Evolutionary conservation across 176 grass and related monocot genomes (phyloP), one percentile per base, ranked within the genome.

Genomic region (Leersia perrieri): DNA sequence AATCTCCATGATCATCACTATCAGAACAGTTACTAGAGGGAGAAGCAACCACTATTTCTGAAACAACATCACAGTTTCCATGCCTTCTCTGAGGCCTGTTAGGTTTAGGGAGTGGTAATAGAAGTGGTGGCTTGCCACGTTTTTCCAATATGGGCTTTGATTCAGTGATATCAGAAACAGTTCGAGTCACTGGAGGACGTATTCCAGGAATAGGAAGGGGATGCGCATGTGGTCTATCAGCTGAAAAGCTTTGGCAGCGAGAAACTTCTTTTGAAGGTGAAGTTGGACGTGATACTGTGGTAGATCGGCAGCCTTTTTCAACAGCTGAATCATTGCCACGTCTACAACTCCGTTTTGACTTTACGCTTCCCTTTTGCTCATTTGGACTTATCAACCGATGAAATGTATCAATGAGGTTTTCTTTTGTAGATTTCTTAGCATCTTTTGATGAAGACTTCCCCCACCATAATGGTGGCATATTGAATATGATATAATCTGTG

Each of bases 181-280:
- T 91, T 44, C 90, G 70, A 9, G 81, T 86, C 16, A 93, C 88
- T 33, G 75, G 60, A 72, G 93, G 73, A 16, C 32, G 55, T 79
- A 71, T 61, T 70, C 74, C 90, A 72, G 96, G 96, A 77, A 95
- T 83, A 79, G 92, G 96, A 77, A 98, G 96, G 70, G 92, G 96
- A 20, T 93, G 96, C 36, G 92, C 68, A 82, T 75, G 80, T 11
- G 73, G 75, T 44, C 92, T 92, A 58, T 84, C 89, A 75, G 84
- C 88, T 2, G 92, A 91, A 81, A 98, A 98, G 78, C 96, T 98
- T 88, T 95, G 96, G 81, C 96, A 98, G 75, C 96, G 92, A 60
- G 92, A 89, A 61, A 95, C 96, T 83, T 95, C 83, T 83, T 81
- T 95, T 29, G 90, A 93, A 15, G 96, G 96, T 34, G 96, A 98